Base-by-base conservation (phyloP, 805 yeast genomes). In the Metschnikowia lochheadii region DNA sequence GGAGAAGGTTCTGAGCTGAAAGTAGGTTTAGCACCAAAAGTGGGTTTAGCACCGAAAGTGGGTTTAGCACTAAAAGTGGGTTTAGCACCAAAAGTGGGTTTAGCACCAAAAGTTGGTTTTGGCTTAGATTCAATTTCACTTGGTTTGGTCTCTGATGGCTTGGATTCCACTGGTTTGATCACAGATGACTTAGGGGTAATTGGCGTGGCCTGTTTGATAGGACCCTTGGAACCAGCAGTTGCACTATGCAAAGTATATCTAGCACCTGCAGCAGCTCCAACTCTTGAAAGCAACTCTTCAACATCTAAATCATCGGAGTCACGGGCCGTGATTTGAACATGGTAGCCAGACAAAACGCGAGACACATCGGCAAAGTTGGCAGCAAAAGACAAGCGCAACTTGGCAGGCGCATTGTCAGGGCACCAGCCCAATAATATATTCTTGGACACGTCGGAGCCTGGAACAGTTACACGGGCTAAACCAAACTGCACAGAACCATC, bases 271-370 rank as follows among this genome's bases (percentile, higher is more conserved):
- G 98, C 97, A 57, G 89, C 86, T 56, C 88, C 83, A 44, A 94
- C 83, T 56, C 89, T 84, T 40, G 81, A 76, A 58, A 89, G 67
- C 51, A 94, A 79, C 52, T 87, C 95, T 23, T 77, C 77, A 40
- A 87, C 86, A 59, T 89, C 87, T 65, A 95, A 77, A 67, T 94
- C 99, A 63, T 90, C 96, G 40, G 80, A 75, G 63, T 89, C 96
- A 70, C 98, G 83, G n/a, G 98, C 98, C 44, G 97, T 90, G 57
- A 94, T 84, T 69, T 94, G 97, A 49, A 94, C 91, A 65, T 94
- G 99, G 70, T 92, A 94, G 43, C 96, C 96, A 58, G 77, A 77
- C 62, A 87, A 76, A 18, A 82, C 74, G 52, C 77, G 82, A 26
- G 90, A 81, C 18, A 87, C 87, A 38, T 84, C 87, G 38, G 88